A percentile compares a stretch with the other conserved stretches of the same genome.
Conservation (phyloP, 345 rosid genomes). For the Lepidium sativum region DNA sequence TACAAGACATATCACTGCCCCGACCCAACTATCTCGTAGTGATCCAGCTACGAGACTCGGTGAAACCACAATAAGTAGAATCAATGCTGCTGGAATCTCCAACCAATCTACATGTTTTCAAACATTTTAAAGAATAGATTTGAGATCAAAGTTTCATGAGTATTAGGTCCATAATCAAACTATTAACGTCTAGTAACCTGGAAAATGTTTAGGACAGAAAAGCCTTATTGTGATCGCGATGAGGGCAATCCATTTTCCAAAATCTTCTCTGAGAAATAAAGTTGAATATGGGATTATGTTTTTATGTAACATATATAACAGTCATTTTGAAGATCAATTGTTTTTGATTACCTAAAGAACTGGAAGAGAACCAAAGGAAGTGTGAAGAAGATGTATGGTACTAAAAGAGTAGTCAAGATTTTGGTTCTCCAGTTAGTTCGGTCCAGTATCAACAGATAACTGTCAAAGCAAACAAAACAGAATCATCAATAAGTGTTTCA, state of each 20-base stretch:
- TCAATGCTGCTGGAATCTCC: constrained; percentile 73
- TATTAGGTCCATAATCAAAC: neutral
- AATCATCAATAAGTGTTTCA: neutral
- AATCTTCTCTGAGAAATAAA: constrained; percentile 55
- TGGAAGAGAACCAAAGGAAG: constrained; percentile 60
- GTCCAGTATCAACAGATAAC: constrained; percentile 79
- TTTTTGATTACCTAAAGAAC: constrained; percentile 55
- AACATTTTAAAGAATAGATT: neutral
- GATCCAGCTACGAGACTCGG: constrained; percentile 53
- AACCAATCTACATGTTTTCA: constrained; percentile 41
- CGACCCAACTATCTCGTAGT: constrained; percentile 49
- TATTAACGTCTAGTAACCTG: constrained; percentile 29
- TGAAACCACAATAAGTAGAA: constrained; percentile 62
- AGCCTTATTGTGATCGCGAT: constrained; percentile 58
- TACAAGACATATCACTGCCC: constrained; percentile 54
- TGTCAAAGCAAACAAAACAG: constrained; percentile 22
- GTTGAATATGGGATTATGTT: constrained; percentile 12
- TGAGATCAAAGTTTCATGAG: neutral
- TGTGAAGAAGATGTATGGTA: constrained; percentile 86
- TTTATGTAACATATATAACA: neutral
- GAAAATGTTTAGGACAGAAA: constrained; percentile 70
- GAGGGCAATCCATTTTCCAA: constrained; percentile 91
- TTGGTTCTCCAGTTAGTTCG: constrained; percentile 95
- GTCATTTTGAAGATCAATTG: neutral
- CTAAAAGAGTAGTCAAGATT: constrained; percentile 75